These are phyloP conservation scores for Collybia mongolica DNA, from an alignment of 768 basidiomycete genomes.

Conservation along the genomic window DNA sequence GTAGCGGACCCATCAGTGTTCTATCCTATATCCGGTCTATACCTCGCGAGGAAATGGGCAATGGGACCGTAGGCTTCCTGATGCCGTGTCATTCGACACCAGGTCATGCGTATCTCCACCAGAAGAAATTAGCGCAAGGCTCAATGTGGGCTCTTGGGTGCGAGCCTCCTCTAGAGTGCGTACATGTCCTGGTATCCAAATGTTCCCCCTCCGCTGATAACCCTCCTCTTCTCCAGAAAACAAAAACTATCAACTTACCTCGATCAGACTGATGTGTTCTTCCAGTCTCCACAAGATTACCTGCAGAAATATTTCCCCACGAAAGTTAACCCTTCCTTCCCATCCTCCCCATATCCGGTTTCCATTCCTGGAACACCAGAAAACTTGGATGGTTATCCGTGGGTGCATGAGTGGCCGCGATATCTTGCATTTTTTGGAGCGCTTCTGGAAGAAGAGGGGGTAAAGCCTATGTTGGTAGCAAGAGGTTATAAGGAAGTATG, in stretches of 20 bases:
- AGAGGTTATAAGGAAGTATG: slow-evolving; percentile 68
- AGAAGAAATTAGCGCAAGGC: slow-evolving; percentile 55
- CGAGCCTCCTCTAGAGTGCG: slow-evolving; percentile 87
- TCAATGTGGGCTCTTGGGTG: slow-evolving; percentile 86
- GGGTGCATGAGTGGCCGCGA: slow-evolving; percentile 78
- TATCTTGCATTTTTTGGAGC: slow-evolving; percentile 83
- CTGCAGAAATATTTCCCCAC: slow-evolving; percentile 66
- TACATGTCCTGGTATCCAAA: slow-evolving; percentile 8
- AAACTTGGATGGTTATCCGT: slow-evolving; percentile 36
- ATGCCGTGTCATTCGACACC: slow-evolving; percentile 99
- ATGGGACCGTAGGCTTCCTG: slow-evolving; percentile 65
- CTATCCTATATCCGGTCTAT: slow-evolving; percentile 64
- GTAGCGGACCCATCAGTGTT: slow-evolving; percentile 75
- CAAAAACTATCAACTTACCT: slow-evolving; percentile 56
- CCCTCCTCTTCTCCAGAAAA: slow-evolving; percentile 30
- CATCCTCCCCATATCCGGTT: slow-evolving; percentile 54
- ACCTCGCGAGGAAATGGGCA: slow-evolving; percentile 41
- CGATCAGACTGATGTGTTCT: slow-evolving; percentile 86
- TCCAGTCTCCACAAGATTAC: slow-evolving; percentile 65
- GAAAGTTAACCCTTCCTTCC: slow-evolving; percentile 60
- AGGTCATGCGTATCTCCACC: slow-evolving; percentile 86
- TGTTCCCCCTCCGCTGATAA: slow-evolving; percentile 7
- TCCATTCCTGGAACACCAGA: slow-evolving; percentile 45
- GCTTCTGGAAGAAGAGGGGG: slow-evolving; percentile 55
- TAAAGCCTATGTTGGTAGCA: slow-evolving; percentile 43